Conservation (phyloP, 495 filamentous ascomycete genomes). For the Aspergillus incahuasiensis region DNA sequence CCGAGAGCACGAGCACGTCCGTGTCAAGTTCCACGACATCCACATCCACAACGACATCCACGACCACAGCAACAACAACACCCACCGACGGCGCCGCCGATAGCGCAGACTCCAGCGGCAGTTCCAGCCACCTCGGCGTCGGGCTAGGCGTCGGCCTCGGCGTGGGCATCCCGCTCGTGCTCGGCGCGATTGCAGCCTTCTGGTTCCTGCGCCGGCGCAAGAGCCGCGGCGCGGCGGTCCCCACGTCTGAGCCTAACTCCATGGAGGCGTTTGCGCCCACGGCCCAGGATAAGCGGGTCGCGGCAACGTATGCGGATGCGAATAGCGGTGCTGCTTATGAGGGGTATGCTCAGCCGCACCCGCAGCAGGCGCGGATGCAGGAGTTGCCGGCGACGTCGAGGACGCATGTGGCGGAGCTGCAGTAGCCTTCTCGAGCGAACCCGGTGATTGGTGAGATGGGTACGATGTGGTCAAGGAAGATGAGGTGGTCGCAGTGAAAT, state of each 20-base stretch:
- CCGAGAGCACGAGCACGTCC: neutral
- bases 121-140: neutral
- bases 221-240: neutral
- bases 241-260: neutral
- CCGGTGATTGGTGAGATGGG: no score
- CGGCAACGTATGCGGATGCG: neutral
- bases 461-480: no score
- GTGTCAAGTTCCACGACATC: neutral
- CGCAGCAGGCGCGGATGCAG: neutral
- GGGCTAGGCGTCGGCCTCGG: slow-evolving; percentile 4
- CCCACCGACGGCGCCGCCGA: neutral
- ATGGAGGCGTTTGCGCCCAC: neutral
- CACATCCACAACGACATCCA: neutral
- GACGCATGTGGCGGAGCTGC: neutral
- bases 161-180: neutral
- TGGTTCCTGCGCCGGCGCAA: neutral
- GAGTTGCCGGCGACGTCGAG: neutral
- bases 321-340: neutral
- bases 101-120: neutral
- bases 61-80: neutral
- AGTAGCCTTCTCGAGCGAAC: no score
- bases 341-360: neutral
- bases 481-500: neutral
- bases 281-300: neutral
- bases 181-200: neutral